phyloP scores from a whole-genome alignment of 768 basidiomycete species.

The Clitopilus passeckerianus region DNA sequence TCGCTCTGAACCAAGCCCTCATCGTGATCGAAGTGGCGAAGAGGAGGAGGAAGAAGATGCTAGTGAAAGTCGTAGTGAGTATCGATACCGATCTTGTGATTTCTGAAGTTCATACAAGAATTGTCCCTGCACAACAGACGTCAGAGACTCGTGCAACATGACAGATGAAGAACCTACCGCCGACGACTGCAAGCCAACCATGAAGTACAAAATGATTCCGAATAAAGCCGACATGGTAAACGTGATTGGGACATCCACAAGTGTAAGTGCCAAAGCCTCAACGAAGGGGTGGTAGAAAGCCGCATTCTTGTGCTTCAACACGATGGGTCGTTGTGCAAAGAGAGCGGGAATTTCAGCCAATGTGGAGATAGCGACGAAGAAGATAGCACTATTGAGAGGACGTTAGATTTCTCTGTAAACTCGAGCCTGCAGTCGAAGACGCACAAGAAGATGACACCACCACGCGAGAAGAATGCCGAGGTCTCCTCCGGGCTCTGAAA shows the following conservation, averaged over 20 bases:
- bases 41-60: slow-evolving; percentile 55
- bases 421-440: slow-evolving; percentile 23
- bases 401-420: slow-evolving; percentile 20
- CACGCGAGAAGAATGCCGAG: slow-evolving; percentile 47
- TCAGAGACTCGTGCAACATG: neutral
- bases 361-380: slow-evolving; percentile 6
- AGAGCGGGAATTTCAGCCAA: slow-evolving; percentile 30
- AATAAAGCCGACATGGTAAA: slow-evolving; percentile 42
- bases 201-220: slow-evolving; percentile 52
- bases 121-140: slow-evolving; percentile 24
- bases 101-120: slow-evolving; percentile 51
- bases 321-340: slow-evolving; percentile 55
- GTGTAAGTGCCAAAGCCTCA: slow-evolving; percentile 41
- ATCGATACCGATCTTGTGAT: no score
- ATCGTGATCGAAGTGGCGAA: slow-evolving; percentile 57
- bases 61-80: slow-evolving; percentile 14
- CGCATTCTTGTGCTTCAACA: slow-evolving; percentile 49
- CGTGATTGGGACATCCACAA: slow-evolving; percentile 60
- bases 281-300: slow-evolving; percentile 44
- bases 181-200: slow-evolving; percentile 51
- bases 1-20: slow-evolving; percentile 70
- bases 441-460: slow-evolving; percentile 39
- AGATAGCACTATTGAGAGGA: slow-evolving; percentile 19
- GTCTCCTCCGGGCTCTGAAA: slow-evolving; percentile 36
- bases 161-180: slow-evolving; percentile 18